These are phyloP conservation scores for Candida coleopterorum DNA, from an alignment of 805 yeast genomes.

Conservation along the genomic window DNA sequence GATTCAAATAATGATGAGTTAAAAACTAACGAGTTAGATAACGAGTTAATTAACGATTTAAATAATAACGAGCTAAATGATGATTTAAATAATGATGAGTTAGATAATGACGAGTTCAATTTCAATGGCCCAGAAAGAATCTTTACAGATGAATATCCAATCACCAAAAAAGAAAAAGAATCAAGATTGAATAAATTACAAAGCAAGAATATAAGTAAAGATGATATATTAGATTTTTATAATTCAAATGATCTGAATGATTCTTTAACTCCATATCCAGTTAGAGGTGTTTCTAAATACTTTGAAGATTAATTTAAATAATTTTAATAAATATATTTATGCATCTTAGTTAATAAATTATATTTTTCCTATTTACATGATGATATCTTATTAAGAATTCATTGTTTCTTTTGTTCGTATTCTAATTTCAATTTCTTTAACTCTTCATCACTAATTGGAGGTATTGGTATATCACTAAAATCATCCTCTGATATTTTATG, in stretches of 20 bases:
- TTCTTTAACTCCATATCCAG: conserved; percentile 24
- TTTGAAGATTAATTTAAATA: conserved; percentile 12
- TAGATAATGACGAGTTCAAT: background rate
- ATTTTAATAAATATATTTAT: conserved; percentile 6
- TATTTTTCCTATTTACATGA: conserved; percentile 11
- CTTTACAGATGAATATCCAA: conserved; percentile 3
- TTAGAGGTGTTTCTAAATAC: conserved; percentile 26
- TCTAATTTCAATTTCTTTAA: conserved; percentile 68
- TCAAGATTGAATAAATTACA: background rate
- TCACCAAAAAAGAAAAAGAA: conserved; percentile 1
- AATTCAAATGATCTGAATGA: conserved; percentile 3
- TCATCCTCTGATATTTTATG: conserved; percentile 61
- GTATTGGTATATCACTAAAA: conserved; percentile 88
- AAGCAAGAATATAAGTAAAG: background rate
- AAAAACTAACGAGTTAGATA: no score
- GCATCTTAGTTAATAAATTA: background rate
- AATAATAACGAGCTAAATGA: no score
- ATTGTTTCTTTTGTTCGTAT: conserved; percentile 46
- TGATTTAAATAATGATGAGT: no score
- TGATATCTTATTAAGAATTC: no score
- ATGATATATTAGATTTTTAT: background rate
- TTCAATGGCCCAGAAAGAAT: background rate
- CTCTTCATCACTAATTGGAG: conserved; percentile 81
- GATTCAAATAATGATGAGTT: no score
- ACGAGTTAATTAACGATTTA: no score